A percentile compares a stretch with the other conserved stretches of the same genome.
phyloP scores from a whole-genome alignment of 1,284 basidiomycete species.

The Ustilago trichophora region DNA sequence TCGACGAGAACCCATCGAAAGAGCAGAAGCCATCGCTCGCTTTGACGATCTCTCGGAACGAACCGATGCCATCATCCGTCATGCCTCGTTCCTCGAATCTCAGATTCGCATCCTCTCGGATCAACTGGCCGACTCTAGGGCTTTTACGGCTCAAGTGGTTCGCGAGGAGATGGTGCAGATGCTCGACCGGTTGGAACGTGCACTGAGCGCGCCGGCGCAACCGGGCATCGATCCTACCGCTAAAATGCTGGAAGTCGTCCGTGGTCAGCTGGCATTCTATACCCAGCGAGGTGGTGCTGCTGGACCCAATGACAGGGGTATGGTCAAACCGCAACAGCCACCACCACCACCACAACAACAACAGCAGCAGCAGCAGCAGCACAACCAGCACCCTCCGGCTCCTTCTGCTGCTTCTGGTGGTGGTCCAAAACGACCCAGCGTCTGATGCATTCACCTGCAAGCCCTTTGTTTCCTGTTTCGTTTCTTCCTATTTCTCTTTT shows the following conservation, averaged over 20 bases:
- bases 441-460: neutral
- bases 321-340: neutral
- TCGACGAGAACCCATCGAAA: slow-evolving; percentile 12
- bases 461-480: neutral
- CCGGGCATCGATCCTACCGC: slow-evolving; percentile 20
- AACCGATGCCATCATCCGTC: slow-evolving; percentile 61
- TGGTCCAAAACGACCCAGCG: slow-evolving; percentile 12
- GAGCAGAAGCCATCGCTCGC: slow-evolving; percentile 32
- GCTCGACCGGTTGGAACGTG: slow-evolving; percentile 35
- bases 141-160: slow-evolving; percentile 17
- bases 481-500: neutral
- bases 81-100: slow-evolving; percentile 57
- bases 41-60: slow-evolving; percentile 59
- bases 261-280: slow-evolving; percentile 28
- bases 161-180: slow-evolving; percentile 37
- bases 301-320: slow-evolving; percentile 9
- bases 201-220: slow-evolving; percentile 15
- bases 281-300: slow-evolving; percentile 3
- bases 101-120: slow-evolving; percentile 55
- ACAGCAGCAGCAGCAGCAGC: slow-evolving; percentile 1
- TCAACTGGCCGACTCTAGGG: slow-evolving; percentile 42
- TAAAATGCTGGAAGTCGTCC: slow-evolving; percentile 23
- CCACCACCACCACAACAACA: neutral
- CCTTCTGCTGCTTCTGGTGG: neutral
- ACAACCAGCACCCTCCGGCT: neutral